phyloP scores from a whole-genome alignment of 106 monocot species.

The Vanilla planifolia region DNA sequence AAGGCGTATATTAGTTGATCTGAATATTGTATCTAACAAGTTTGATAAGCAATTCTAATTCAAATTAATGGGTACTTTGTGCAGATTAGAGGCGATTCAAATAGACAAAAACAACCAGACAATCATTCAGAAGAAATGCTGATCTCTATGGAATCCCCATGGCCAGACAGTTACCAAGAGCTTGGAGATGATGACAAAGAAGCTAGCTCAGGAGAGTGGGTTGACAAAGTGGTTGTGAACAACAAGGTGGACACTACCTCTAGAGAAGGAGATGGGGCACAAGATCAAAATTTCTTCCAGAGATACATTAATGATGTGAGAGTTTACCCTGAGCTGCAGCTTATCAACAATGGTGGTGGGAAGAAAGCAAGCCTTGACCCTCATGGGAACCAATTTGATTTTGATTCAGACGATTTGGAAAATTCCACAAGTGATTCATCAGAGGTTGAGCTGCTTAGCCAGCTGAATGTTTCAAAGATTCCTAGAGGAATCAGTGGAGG shows the following conservation, averaged over 20 bases:
- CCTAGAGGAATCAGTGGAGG: slow-evolving; percentile 6
- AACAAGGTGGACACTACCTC: slow-evolving; percentile 30
- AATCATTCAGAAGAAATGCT: slow-evolving; percentile 28
- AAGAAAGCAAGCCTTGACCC: slow-evolving; percentile 16
- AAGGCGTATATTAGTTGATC: not conserved
- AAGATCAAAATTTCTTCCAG: slow-evolving; percentile 28
- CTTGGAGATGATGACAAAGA: slow-evolving; percentile 23
- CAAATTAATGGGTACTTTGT: too few relatives aligned
- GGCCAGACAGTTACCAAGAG: slow-evolving; percentile 20
- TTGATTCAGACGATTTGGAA: slow-evolving; percentile 62
- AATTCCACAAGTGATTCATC: slow-evolving; percentile 56
- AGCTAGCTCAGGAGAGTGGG: slow-evolving; percentile 28
- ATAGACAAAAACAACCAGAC: slow-evolving; percentile 26
- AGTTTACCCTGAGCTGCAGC: slow-evolving; percentile 17
- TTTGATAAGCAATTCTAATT: not conserved
- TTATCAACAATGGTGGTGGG: slow-evolving; percentile 3
- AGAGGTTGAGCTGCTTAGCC: slow-evolving; percentile 42
- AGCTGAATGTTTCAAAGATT: slow-evolving; percentile 24
- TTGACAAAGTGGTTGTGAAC: slow-evolving; percentile 39
- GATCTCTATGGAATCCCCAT: slow-evolving; percentile 17
- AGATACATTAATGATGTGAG: slow-evolving; percentile 27
- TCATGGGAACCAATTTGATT: slow-evolving; percentile 14
- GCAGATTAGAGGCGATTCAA: slow-evolving; percentile 21
- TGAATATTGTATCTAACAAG: not conserved
- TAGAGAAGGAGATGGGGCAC: slow-evolving; percentile 19